Base-by-base conservation (phyloP, 2,329 filamentous ascomycete genomes). In the Cadophora gregata region DNA sequence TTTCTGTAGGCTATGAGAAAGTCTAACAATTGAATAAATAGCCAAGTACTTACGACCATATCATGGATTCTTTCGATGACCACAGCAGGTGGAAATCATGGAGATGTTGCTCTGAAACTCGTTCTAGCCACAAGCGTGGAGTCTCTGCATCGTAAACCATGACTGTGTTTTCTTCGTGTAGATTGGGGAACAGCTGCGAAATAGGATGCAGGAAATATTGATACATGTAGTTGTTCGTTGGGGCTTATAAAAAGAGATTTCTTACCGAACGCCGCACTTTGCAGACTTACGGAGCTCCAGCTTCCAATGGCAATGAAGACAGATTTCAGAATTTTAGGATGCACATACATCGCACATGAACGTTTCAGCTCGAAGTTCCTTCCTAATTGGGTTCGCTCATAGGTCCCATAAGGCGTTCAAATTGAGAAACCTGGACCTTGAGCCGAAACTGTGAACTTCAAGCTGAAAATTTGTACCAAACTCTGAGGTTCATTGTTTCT, bases 21-120 rank as follows among this genome's bases (percentile, higher is more conserved):
- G 4, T 9, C 8, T 42, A 12, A 42, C 8, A 42, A 12, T 42
- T 4, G 4, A 4, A 12, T 42, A 12, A 16, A 8, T 16, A 12
- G 16, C 19, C 16, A 27, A 21, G 16, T 53, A 59, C 67, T 55
- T 53, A 69, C 67, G 67, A 69, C 64, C 67, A 69, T 31, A 59
- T 59, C 45, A 66, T 27, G 16, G 58, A 62, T 27, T 65, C 51
- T 36, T 53, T 25, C 10, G 62, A 62, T 10, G 56, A 62, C 67
- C 64, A 69, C 5, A 69, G 12, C 14, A 21, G 48, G 67, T 69
- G 62, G 27, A 60, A 69, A 55, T 69, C 67, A n/a, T 59, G 33
- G 27, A 69, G 38, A 56, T 67, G 64, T 42, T 67, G 64, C 21
- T 62, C 53, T 14, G 36, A 62, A 7, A 70, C 6, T 29, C 59